Conservation (phyloP, 345 rosid species). For the Gossypium raimondii region DNA sequence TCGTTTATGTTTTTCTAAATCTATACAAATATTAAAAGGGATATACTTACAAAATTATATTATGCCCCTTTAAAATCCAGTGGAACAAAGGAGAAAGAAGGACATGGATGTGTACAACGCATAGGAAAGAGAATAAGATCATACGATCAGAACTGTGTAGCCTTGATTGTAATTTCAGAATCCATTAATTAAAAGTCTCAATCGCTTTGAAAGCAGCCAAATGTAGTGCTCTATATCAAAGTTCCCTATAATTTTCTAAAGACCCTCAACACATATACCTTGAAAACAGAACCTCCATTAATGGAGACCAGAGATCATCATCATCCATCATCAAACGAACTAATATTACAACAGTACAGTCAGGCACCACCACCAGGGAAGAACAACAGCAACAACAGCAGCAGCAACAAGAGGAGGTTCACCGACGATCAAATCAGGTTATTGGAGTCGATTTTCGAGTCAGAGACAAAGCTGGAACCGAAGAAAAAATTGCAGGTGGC, state of each 20-base stretch:
- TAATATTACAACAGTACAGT: background rate
- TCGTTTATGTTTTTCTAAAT: no score
- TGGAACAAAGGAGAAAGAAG: no score
- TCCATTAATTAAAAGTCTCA: background rate
- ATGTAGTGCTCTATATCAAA: background rate
- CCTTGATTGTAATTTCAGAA: background rate
- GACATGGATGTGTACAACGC: no score
- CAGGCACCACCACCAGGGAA: background rate
- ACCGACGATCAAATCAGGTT: constrained; percentile 61
- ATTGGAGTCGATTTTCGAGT: constrained; percentile 61
- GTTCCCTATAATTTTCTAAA: background rate
- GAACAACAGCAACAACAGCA: background rate
- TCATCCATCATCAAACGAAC: background rate
- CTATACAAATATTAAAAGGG: no score
- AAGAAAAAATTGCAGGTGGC: constrained; percentile 60
- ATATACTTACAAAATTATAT: no score
- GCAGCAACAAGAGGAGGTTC: constrained; percentile 58
- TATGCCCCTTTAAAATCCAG: no score
- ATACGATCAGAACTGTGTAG: no score
- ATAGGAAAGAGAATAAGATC: no score
- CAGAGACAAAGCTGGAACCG: constrained; percentile 68
- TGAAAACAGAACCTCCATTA: background rate
- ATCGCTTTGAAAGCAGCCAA: background rate
- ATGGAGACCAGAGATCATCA: background rate
- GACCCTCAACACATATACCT: background rate